A percentile compares a stretch with the other conserved stretches of the same genome.
Conservation (phyloP, 1,284 basidiomycete species). For the Tranzscheliella williamsii region DNA sequence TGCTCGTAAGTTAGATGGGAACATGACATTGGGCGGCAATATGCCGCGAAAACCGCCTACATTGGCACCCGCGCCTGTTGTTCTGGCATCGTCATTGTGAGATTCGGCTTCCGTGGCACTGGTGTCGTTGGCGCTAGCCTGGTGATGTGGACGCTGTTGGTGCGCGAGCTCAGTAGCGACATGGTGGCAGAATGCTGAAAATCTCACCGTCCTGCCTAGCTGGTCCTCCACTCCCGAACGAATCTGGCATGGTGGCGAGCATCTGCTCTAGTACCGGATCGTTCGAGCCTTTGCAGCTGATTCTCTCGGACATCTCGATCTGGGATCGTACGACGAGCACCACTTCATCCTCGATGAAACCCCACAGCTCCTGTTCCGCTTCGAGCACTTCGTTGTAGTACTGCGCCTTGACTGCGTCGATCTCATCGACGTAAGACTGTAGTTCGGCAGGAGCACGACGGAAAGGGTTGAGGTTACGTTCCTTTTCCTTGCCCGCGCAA, state of each 20-base stretch:
- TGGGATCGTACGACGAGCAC: constrained; percentile 50
- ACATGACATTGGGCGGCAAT: constrained; percentile 36
- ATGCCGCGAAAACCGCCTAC: constrained; percentile 14
- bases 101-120: constrained; percentile 15
- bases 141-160: constrained; percentile 32
- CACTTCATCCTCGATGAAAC: constrained; percentile 71
- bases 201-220: constrained; percentile 85
- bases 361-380: constrained; percentile 91
- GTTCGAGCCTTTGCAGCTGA: constrained; percentile 80
- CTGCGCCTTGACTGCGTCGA: constrained; percentile 76
- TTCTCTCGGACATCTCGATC: constrained; percentile 66
- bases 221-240: constrained; percentile 88
- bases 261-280: constrained; percentile 89
- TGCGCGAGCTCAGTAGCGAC: constrained; percentile 30
- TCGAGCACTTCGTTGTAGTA: constrained; percentile 86
- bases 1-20: constrained; percentile 35
- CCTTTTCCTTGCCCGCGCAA: constrained; percentile 70
- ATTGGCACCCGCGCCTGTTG: neutral
- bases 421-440: constrained; percentile 83
- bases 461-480: constrained; percentile 65
- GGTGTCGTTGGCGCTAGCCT: constrained; percentile 18
- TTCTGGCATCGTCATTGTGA: constrained; percentile 1
- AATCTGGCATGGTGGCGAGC: constrained; percentile 84
- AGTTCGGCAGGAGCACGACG: constrained; percentile 65
- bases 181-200: constrained; percentile 71